Evolutionary conservation across 2,329 filamentous ascomycete genomes (phyloP).

Genomic region (Helminthosporium solani): DNA sequence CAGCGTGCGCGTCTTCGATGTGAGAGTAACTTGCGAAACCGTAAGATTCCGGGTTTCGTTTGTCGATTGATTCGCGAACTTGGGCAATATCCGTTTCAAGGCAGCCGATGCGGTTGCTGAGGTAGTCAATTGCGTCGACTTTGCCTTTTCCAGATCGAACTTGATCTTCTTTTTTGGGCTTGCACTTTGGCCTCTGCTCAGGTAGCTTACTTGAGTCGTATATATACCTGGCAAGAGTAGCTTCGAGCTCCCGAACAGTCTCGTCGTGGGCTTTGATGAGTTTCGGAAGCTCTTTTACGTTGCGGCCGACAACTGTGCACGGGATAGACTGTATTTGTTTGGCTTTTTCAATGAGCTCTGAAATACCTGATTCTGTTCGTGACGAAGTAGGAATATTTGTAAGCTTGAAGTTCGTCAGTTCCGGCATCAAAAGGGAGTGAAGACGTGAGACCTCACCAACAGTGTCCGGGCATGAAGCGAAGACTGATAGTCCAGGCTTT

Average conservation of each 20-base stretch:
- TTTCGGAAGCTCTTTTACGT: slow-evolving; percentile 83
- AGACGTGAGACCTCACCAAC: slow-evolving; percentile 47
- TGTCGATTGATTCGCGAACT: slow-evolving; percentile 80
- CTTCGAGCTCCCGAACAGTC: slow-evolving; percentile 77
- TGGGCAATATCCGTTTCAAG: slow-evolving; percentile 84
- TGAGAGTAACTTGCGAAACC: slow-evolving; percentile 91
- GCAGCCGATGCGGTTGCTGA: slow-evolving; percentile 77
- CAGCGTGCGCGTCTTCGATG: slow-evolving; percentile 82
- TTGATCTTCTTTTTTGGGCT: slow-evolving; percentile 72
- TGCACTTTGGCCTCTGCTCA: slow-evolving; percentile 71
- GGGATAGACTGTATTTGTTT: slow-evolving; percentile 75
- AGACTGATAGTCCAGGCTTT: slow-evolving; percentile 80
- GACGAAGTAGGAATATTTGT: slow-evolving; percentile 77
- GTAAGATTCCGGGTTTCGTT: slow-evolving; percentile 82
- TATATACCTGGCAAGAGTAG: slow-evolving; percentile 76
- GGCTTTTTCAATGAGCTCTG: slow-evolving; percentile 75
- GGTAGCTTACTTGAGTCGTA: slow-evolving; percentile 81
- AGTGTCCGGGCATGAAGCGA: slow-evolving; percentile 74
- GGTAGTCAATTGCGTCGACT: slow-evolving; percentile 91
- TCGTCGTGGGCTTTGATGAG: slow-evolving; percentile 81
- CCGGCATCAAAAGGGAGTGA: background rate
- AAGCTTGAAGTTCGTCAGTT: slow-evolving; percentile 52
- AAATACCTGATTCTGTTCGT: slow-evolving; percentile 84
- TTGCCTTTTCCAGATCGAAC: slow-evolving; percentile 67
- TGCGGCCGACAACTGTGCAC: slow-evolving; percentile 78